Evolutionary conservation across 257 asterid species (phyloP).

Genomic region (Gentiana straminea): DNA sequence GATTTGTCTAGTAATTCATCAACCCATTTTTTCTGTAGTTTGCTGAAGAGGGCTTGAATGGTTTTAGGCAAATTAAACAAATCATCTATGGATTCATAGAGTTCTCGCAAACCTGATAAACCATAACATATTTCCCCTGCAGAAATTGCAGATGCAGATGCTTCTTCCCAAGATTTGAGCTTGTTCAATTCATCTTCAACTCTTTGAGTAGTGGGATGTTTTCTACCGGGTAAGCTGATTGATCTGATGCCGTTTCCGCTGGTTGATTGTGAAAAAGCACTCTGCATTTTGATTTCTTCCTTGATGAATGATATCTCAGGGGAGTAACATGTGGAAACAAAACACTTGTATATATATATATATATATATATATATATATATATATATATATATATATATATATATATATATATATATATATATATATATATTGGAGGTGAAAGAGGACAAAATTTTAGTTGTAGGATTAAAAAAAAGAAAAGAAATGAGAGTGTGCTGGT

Average conservation of each 20-base stretch:
- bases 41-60: conserved; percentile 14
- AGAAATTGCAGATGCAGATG: background rate
- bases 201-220: conserved; percentile 22
- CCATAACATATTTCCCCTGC: conserved; percentile 11
- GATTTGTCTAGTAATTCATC: conserved; percentile 22
- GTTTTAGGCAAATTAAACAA: conserved; percentile 20
- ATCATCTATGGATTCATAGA: conserved; percentile 17
- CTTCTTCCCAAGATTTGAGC: conserved; percentile 3
- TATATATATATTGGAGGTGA: conserved; percentile 1
- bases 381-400: no score
- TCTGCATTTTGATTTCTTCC: conserved; percentile 11
- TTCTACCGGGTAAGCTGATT: conserved; percentile 25
- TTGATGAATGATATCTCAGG: no score
- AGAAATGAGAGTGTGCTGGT: no score
- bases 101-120: conserved; percentile 14
- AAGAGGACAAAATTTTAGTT: conserved; percentile 11
- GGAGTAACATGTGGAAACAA: background rate
- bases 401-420: no score
- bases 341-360: no score
- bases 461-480: background rate
- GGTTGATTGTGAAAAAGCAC: conserved; percentile 13
- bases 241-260: conserved; percentile 15
- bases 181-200: conserved; percentile 21
- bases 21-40: conserved; percentile 10
- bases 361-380: conserved; percentile 3